Conservation (phyloP, 331 rosid species). For the Acacia pycnantha region DNA sequence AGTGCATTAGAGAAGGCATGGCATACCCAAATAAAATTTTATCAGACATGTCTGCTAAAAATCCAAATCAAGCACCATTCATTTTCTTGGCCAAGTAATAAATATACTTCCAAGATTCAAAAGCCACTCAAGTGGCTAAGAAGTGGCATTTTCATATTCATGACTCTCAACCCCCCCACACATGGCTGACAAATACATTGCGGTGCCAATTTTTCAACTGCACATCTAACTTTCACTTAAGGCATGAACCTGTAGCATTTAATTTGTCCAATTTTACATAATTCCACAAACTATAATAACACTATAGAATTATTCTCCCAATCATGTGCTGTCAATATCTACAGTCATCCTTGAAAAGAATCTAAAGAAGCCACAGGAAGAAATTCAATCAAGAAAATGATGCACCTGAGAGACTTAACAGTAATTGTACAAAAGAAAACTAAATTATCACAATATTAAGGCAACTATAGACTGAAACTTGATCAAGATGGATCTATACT, state of each 20-base stretch:
- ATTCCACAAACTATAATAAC: conserved; percentile 1
- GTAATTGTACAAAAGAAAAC: background rate
- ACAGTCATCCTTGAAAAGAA: conserved; percentile 1
- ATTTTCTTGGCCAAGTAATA: conserved; percentile 27
- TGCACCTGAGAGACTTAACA: background rate
- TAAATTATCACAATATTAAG: background rate
- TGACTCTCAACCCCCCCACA: conserved; percentile 4
- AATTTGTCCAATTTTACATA: conserved; percentile 18
- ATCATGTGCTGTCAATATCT: background rate
- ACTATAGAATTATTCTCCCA: background rate
- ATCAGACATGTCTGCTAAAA: background rate
- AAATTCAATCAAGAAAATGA: conserved; percentile 11
- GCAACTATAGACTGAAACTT: background rate
- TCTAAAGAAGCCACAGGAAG: conserved; percentile 16
- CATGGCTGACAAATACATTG: background rate
- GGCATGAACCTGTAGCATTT: background rate
- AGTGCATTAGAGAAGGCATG: conserved; percentile 25
- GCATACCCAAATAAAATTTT: conserved; percentile 16
- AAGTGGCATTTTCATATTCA: conserved; percentile 15
- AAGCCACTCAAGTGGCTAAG: conserved; percentile 4
- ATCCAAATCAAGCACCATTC: conserved; percentile 19
- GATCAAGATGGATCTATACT: conserved; percentile 33
- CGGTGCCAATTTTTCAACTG: conserved; percentile 9
- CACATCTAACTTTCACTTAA: background rate
- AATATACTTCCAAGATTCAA: conserved; percentile 6